Percentiles rank a stretch among this genome's conserved stretches.
phyloP scores from a whole-genome alignment of 306 rosid species.

The Prunus davidiana region DNA sequence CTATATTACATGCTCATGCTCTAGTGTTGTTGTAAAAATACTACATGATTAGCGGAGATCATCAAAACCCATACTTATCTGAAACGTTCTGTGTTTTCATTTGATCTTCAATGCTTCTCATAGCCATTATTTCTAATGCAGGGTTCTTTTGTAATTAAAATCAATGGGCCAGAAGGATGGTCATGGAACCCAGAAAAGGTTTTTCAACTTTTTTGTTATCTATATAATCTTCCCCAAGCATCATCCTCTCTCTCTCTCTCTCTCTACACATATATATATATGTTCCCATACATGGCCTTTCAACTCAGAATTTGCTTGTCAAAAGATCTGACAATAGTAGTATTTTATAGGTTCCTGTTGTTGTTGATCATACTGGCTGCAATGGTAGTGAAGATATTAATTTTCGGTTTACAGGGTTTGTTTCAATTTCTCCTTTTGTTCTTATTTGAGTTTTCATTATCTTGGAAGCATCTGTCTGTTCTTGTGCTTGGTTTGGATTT shows the following conservation, averaged over 20 bases:
- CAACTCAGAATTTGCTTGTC: conserved; percentile 15
- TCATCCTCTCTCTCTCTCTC: not conserved
- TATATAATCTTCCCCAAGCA: not conserved
- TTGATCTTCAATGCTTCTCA: conserved; percentile 28
- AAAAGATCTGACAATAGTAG: conserved; percentile 8
- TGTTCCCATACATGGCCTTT: not conserved
- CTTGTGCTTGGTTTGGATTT: conserved; percentile 20
- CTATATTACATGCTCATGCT: not conserved
- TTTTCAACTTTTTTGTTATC: conserved; percentile 1
- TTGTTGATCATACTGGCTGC: conserved; percentile 84
- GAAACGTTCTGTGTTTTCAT: not conserved
- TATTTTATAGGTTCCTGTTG: conserved; percentile 66
- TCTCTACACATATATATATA: too few relatives aligned
- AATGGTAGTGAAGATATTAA: conserved; percentile 90
- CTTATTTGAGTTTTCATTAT: conserved; percentile 2
- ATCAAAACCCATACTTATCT: not conserved
- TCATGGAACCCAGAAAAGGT: conserved; percentile 94
- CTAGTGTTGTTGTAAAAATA: not conserved
- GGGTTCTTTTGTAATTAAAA: conserved; percentile 85
- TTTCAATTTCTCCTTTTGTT: conserved; percentile 5
- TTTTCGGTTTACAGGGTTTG: conserved; percentile 88
- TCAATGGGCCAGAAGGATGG: conserved; percentile 97
- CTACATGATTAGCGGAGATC: not conserved
- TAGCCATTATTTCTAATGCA: conserved; percentile 33
- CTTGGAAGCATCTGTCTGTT: conserved; percentile 17